These are phyloP conservation scores for Alternaria conjuncta DNA, from an alignment of 2,329 filamentous ascomycete genomes.

Conservation along the genomic window DNA sequence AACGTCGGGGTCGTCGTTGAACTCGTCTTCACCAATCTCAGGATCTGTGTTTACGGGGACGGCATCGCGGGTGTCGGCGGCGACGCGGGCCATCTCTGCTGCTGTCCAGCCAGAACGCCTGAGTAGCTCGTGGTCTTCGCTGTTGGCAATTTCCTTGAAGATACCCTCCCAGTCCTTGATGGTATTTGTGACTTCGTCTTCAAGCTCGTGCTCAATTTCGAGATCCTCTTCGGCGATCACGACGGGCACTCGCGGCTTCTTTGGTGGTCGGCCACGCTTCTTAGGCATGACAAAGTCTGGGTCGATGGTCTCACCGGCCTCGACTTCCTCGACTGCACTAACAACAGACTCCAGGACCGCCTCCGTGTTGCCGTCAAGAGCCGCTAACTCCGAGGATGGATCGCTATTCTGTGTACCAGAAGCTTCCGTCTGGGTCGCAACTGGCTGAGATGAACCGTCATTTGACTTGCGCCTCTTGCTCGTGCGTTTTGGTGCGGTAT, in stretches of 20 bases:
- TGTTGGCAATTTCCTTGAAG: conserved; percentile 38
- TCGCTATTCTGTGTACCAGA: conserved; percentile 8
- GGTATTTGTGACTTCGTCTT: conserved; percentile 52
- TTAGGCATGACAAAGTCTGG: conserved; percentile 37
- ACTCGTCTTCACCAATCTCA: conserved; percentile 79
- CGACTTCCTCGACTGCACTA: conserved; percentile 26
- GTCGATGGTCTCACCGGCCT: conserved; percentile 18
- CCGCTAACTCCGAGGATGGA: conserved; percentile 20
- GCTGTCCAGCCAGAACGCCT: conserved; percentile 36
- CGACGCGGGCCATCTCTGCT: conserved; percentile 32
- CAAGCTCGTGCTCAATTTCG: conserved; percentile 54
- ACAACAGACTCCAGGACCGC: conserved; percentile 28
- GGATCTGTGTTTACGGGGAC: conserved; percentile 42
- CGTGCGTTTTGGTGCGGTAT: conserved; percentile 14
- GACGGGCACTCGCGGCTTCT: conserved; percentile 38
- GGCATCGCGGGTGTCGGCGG: conserved; percentile 31
- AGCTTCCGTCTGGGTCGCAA: conserved; percentile 6
- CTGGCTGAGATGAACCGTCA: conserved; percentile 23
- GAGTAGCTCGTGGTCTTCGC: conserved; percentile 39
- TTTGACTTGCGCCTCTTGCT: conserved; percentile 36
- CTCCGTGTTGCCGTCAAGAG: conserved; percentile 31
- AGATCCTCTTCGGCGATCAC: conserved; percentile 55
- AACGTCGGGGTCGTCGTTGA: conserved; percentile 89
- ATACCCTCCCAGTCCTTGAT: conserved; percentile 39
- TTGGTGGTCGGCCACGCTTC: conserved; percentile 47